Base-by-base conservation (phyloP, 164 flowering plant species). In the Kalanchoe fedtschenkoi region DNA sequence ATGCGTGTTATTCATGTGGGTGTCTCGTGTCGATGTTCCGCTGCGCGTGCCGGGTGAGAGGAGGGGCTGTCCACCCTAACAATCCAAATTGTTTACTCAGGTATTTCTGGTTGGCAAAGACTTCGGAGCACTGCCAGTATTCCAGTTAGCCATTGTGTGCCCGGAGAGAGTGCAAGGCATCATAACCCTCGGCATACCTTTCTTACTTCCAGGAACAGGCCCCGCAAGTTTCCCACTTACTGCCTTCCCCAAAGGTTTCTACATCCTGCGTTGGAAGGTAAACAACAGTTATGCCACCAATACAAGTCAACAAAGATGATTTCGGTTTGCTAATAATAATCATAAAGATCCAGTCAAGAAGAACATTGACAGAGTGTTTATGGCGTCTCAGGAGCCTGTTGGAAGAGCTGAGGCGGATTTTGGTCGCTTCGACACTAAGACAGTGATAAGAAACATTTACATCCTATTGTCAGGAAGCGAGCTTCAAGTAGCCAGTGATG, bases 371-470 rank as follows among this genome's bases (percentile, higher is more conserved):
- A n/a, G 34, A 39, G 22, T 4, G 1, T 16, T 3, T 33, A 5
- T 58, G 41, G 16, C 42, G 47, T 19, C 6, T 4, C 39, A 83
- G 85, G 72, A 77, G 47, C 82, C 83, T 51, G 32, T 51, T 17
- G 81, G 82, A 43, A 35, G 81, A 38, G 88, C 82, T 0, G 85
- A 83, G 69, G 88, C 80, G 0, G 88, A 79, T 73, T 80, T 79
- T 64, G 75, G 76, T 5, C 75, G 80, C 26, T 69, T 79, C 2
- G 77, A 75, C 64, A 74, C 66, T 3, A 80, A 81, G 69, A 77
- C 83, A 0, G 88, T 83, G 37, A 62, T 81, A 29, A 70, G 70
- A 34, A 77, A 77, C 63, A 72, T 83, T 3, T 83, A 81, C 77
- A 81, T 76, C 58, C 78, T 81, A 65, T 83, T 81, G 72, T 78